A percentile compares a stretch with the other conserved stretches of the same genome.
These are phyloP conservation scores for Phytophthora sansomeana DNA, from an alignment of 352 stramenopile species.

Conservation along the genomic window DNA sequence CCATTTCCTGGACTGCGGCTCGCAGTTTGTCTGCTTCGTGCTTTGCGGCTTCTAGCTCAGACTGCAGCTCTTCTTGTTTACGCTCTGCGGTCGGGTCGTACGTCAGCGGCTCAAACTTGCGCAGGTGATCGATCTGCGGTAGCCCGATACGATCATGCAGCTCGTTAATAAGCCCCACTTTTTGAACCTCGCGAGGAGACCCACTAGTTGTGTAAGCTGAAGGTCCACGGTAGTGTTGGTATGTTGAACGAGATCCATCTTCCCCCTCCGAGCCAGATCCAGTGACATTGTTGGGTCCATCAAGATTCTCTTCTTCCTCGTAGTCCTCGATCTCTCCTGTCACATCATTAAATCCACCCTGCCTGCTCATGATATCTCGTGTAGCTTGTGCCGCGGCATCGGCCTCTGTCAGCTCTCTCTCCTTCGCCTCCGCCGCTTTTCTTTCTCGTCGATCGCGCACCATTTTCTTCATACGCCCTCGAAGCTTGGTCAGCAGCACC, in stretches of 20 bases:
- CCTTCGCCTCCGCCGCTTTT: slow-evolving; percentile 47
- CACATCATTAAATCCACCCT: slow-evolving; percentile 37
- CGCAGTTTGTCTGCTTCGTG: slow-evolving; percentile 70
- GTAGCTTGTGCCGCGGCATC: slow-evolving; percentile 18
- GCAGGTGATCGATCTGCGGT: slow-evolving; percentile 71
- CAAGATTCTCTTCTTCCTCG: slow-evolving; percentile 16
- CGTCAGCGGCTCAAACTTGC: slow-evolving; percentile 73
- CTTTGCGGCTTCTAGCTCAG: slow-evolving; percentile 61
- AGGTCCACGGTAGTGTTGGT: slow-evolving; percentile 9
- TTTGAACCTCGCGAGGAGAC: slow-evolving; percentile 61
- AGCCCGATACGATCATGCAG: slow-evolving; percentile 74
- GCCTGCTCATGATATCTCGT: slow-evolving; percentile 13
- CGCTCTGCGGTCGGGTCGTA: slow-evolving; percentile 52
- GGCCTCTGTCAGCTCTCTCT: slow-evolving; percentile 4
- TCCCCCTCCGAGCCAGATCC: slow-evolving; percentile 33
- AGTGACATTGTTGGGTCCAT: slow-evolving; percentile 20
- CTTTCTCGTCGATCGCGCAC: slow-evolving; percentile 55
- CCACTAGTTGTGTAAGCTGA: not conserved
- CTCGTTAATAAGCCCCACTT: slow-evolving; percentile 82
- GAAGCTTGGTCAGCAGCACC: slow-evolving; percentile 62
- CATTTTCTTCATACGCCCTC: slow-evolving; percentile 55
- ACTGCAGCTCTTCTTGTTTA: slow-evolving; percentile 57
- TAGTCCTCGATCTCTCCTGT: slow-evolving; percentile 30
- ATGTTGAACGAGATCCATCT: slow-evolving; percentile 8
- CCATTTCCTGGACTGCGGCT: slow-evolving; percentile 67